Conservation (phyloP, 1,139 yeast species). For the Debaryomyces robertsiae region DNA sequence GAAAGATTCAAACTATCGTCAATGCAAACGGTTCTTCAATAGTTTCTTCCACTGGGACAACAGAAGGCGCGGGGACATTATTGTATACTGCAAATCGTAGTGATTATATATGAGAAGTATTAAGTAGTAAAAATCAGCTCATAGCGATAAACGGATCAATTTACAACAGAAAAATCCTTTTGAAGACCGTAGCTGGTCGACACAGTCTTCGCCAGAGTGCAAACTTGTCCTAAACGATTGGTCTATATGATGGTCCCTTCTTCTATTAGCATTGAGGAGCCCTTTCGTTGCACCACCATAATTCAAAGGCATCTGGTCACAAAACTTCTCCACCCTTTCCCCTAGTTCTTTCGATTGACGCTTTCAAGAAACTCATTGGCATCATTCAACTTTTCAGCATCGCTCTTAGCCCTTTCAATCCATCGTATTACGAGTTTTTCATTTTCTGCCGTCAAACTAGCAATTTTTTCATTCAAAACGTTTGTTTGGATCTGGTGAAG, state of each 20-base stretch:
- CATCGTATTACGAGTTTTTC: conserved; percentile 57
- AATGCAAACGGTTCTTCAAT: conserved; percentile 66
- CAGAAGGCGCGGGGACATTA: conserved; percentile 76
- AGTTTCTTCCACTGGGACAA: conserved; percentile 85
- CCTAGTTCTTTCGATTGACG: conserved; percentile 3
- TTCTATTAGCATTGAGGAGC: no score
- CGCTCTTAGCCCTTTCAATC: conserved; percentile 58
- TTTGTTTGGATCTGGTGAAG: conserved; percentile 72
- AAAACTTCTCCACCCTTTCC: no score
- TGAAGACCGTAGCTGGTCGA: no score
- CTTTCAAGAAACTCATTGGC: conserved; percentile 41
- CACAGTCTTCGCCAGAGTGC: no score
- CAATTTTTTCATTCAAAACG: conserved; percentile 42
- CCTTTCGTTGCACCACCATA: no score
- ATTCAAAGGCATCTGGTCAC: no score
- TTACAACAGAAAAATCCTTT: no score
- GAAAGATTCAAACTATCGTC: conserved; percentile 45
- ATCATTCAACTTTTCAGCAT: conserved; percentile 62
- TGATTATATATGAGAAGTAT: no score
- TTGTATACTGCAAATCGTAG: conserved; percentile 47
- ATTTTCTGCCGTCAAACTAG: conserved; percentile 41
- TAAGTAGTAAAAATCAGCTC: no score
- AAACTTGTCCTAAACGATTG: not conserved
- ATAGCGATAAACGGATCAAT: no score
- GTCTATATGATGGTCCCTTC: no score